Conservation (phyloP, 805 yeast genomes). For the Yarrowia sp. region DNA sequence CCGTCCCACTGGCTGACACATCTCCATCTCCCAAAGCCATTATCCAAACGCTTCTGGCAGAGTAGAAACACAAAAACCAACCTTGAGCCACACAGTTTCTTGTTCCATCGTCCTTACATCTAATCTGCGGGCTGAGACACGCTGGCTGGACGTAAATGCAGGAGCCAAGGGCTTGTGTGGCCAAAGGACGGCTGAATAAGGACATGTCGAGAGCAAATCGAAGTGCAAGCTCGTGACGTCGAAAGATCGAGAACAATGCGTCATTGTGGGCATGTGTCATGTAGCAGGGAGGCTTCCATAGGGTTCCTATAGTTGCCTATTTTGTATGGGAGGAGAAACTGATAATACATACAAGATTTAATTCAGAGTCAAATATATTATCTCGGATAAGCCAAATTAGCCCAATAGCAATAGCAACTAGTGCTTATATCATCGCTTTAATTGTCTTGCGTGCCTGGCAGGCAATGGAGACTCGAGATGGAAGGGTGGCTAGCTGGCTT, state of each 20-base stretch:
- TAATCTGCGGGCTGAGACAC: neutral
- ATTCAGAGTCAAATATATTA: neutral
- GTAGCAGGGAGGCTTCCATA: neutral
- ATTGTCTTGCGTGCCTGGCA: too few species aligned
- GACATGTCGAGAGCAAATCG: too few species aligned
- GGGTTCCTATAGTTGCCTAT: neutral
- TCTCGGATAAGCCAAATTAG: constrained; percentile 25
- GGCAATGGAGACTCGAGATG: too few species aligned
- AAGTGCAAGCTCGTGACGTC: too few species aligned
- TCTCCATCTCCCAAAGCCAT: too few species aligned
- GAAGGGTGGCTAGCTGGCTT: too few species aligned
- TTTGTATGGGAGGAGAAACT: neutral
- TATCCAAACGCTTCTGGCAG: neutral
- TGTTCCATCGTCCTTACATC: neutral
- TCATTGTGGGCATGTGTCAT: neutral
- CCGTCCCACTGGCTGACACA: too few species aligned
- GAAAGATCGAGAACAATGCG: too few species aligned
- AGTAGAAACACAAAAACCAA: neutral
- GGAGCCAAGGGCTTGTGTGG: too few species aligned
- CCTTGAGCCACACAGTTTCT: neutral
- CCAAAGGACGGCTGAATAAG: too few species aligned
- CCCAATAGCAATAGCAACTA: constrained; percentile 16
- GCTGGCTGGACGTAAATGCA: too few species aligned
- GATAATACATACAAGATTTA: constrained; percentile 11
- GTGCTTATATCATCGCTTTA: constrained; percentile 12